These are phyloP conservation scores for Peterozyma xylosa DNA, from an alignment of 805 yeast species.

Conservation along the genomic window DNA sequence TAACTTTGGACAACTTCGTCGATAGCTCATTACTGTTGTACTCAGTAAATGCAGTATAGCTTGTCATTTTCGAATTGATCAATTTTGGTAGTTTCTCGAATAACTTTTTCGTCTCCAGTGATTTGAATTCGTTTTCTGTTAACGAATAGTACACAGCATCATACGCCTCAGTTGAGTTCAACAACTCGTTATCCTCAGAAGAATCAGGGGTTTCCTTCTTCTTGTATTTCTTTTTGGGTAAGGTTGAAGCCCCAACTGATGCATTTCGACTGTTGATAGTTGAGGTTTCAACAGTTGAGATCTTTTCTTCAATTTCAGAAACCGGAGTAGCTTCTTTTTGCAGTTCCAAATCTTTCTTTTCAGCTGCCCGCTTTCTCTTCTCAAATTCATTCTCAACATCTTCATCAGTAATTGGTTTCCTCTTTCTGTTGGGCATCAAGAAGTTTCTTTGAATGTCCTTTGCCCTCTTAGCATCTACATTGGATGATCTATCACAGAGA, in stretches of 20 bases:
- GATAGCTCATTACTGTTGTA: conserved; percentile 17
- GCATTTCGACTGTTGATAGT: conserved; percentile 1
- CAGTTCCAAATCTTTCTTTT: neutral
- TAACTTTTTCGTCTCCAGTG: conserved; percentile 13
- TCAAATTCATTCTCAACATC: conserved; percentile 2
- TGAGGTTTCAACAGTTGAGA: neutral
- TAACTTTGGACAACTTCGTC: conserved; percentile 14
- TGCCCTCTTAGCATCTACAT: conserved; percentile 31
- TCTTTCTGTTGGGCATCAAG: conserved; percentile 23
- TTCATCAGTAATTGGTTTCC: conserved; percentile 12
- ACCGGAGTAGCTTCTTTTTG: neutral
- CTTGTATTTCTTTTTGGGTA: neutral
- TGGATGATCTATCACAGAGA: conserved; percentile 47
- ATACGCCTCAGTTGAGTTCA: conserved; percentile 5
- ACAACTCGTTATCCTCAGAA: conserved; percentile 5
- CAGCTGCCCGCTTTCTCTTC: neutral
- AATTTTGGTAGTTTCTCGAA: conserved; percentile 15
- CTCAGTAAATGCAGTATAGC: conserved; percentile 12
- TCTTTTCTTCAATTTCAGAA: conserved; percentile 7
- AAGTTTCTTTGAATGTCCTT: conserved; percentile 25
- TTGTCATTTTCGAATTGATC: neutral
- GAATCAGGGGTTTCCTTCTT: conserved; percentile 3
- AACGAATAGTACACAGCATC: conserved; percentile 8
- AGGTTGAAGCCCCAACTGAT: neutral
- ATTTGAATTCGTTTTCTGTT: conserved; percentile 14